Base-by-base conservation (phyloP, 345 rosid genomes). In the Bruguiera parviflora region DNA sequence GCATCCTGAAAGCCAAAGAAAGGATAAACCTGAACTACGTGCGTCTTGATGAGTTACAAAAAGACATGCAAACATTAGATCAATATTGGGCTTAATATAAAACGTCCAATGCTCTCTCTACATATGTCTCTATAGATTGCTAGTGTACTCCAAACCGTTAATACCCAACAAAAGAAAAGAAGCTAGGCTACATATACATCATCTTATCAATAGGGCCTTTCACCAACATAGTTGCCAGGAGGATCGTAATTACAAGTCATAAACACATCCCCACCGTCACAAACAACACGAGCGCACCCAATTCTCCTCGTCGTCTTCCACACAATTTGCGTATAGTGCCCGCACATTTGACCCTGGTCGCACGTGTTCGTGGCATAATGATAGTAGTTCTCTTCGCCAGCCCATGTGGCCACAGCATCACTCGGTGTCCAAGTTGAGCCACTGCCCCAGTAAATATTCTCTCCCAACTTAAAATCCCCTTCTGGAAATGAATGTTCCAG, bases 181-280 rank as follows among this genome's bases (percentile, higher is more conserved):
- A 13, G 49, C 49, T 43, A 13, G 49, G 49, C 18, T 43, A 43
- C 37, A 33, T 33, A 43, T 22, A 9, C 24, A 0, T 22, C 19
- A 28, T 32, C 25, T 29, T 19, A 63, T 84, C 65, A 88, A 49
- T 88, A 91, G 6, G 96, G 97, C 71, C 76, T 83, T 67, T 89
- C 83, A 46, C 98, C 98, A n/a, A 81, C 60, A 69, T 88, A 91
- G 56, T 88, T 94, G 10, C 98, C 98, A 0, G 83, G 84, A 37
- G 97, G 98, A 67, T 91, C 89, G 65, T 91, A 94, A 60, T 94
- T 94, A 73, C 98, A 91, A 8, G 96, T 91, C 85, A 91, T 94
- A 71, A 94, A 91, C 70, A 88, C 95, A 63, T 87, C 95, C 53
- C 97, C 96, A 39, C 67, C 74, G 29, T 85, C 82, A 63, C 98